Evolutionary conservation across 2,329 filamentous ascomycete genomes (phyloP).

Genomic region (Trichoderma asperellum): DNA sequence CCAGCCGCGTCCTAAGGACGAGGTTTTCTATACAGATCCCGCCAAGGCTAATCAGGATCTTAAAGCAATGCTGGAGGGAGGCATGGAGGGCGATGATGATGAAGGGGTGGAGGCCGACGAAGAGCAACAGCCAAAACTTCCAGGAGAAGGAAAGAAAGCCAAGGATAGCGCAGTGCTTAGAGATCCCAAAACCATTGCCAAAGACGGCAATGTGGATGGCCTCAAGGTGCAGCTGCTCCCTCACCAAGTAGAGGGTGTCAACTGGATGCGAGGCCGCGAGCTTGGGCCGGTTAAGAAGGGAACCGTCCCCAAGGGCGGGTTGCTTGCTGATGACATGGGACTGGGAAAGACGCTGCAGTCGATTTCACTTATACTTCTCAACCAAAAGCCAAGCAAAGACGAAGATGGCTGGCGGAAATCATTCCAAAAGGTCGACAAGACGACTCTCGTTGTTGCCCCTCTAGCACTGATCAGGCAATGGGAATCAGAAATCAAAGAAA

Average conservation of each 20-base stretch:
- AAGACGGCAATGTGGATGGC: slow-evolving; percentile 68
- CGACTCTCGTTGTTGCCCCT: slow-evolving; percentile 89
- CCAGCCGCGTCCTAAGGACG: slow-evolving; percentile 42
- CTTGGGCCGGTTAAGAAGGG: slow-evolving; percentile 82
- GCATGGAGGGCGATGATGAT: slow-evolving; percentile 74
- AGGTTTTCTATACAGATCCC: slow-evolving; percentile 68
- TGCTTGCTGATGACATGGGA: slow-evolving; percentile 96
- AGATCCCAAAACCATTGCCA: slow-evolving; percentile 40
- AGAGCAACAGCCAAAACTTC: slow-evolving; percentile 18
- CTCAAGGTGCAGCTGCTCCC: slow-evolving; percentile 86
- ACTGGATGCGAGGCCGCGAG: slow-evolving; percentile 95
- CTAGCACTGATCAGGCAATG: slow-evolving; percentile 95
- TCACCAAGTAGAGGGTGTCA: slow-evolving; percentile 90
- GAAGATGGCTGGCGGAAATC: slow-evolving; percentile 67
- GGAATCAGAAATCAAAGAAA: slow-evolving; percentile 90
- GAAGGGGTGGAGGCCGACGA: slow-evolving; percentile 41
- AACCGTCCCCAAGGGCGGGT: slow-evolving; percentile 84
- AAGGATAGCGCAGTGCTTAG: slow-evolving; percentile 31
- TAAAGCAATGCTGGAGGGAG: slow-evolving; percentile 80
- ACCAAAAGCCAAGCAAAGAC: slow-evolving; percentile 67
- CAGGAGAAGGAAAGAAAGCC: slow-evolving; percentile 32
- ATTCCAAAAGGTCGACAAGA: slow-evolving; percentile 70
- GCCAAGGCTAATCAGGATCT: slow-evolving; percentile 74
- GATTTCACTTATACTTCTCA: slow-evolving; percentile 83
- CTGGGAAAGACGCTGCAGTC: slow-evolving; percentile 96